phyloP scores from a whole-genome alignment of 495 filamentous ascomycete genomes.

The Amphirosellinia nigrospora region DNA sequence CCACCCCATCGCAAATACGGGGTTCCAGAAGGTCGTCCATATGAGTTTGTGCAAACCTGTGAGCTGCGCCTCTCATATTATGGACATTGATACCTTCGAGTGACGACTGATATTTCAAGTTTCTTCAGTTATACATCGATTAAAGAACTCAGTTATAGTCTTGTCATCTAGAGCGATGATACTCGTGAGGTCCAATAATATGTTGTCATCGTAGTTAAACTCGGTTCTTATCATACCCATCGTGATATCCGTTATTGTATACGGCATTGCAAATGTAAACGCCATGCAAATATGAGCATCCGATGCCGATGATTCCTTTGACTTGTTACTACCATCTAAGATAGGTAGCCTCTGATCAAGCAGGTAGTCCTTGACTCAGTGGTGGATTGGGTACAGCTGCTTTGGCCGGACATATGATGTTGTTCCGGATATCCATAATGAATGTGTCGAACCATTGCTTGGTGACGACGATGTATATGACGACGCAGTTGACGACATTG shows the following conservation, averaged over 20 bases:
- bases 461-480: background rate
- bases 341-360: background rate
- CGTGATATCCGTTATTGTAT: background rate
- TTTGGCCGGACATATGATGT: background rate
- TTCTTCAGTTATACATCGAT: background rate
- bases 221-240: background rate
- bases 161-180: background rate
- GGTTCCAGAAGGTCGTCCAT: background rate
- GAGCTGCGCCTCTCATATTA: background rate
- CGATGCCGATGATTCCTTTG: background rate
- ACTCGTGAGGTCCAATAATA: background rate
- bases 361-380: conserved; percentile 12
- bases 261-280: background rate
- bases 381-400: background rate
- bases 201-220: background rate
- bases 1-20: background rate
- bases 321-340: background rate
- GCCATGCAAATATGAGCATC: background rate
- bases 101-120: background rate
- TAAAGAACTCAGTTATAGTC: too few species aligned
- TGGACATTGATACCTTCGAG: background rate
- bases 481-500: too few species aligned
- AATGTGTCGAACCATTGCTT: background rate
- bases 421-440: background rate
- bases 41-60: background rate